A percentile compares a stretch with the other conserved stretches of the same genome.
Evolutionary conservation across 2,329 filamentous ascomycete species (phyloP).

Genomic region (Hymenoscyphus linearis): DNA sequence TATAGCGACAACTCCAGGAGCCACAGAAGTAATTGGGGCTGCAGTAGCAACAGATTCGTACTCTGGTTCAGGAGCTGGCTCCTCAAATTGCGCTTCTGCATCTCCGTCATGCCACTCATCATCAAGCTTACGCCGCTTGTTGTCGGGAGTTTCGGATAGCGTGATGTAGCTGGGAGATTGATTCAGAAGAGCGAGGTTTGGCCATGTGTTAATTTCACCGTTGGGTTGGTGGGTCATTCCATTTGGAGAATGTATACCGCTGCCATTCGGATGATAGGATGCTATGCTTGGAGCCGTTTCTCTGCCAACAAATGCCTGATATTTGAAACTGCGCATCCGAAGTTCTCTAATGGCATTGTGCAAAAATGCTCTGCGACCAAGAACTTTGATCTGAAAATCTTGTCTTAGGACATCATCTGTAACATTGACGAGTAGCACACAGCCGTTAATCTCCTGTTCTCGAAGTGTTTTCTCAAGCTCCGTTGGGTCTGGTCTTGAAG

Average conservation of each 20-base stretch:
- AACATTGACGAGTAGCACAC: constrained; percentile 22
- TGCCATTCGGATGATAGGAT: constrained; percentile 1
- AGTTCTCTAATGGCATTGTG: constrained; percentile 53
- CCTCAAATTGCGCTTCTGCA: background rate
- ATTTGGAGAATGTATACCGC: background rate
- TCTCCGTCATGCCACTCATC: background rate
- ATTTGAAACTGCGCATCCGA: constrained; percentile 46
- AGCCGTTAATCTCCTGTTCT: constrained; percentile 49
- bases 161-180: background rate
- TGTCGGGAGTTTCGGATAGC: background rate
- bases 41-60: background rate
- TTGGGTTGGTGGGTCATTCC: background rate
- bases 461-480: constrained; percentile 50
- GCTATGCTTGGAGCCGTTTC: constrained; percentile 1
- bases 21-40: background rate
- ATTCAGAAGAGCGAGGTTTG: background rate
- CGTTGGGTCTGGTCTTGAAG: constrained; percentile 43
- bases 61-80: background rate
- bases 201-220: background rate
- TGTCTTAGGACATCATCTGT: constrained; percentile 21
- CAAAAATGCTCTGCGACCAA: constrained; percentile 35
- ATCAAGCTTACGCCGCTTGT: constrained; percentile 2
- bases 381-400: constrained; percentile 23
- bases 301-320: constrained; percentile 28
- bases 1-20: background rate